Evolutionary conservation across 495 filamentous ascomycete species (phyloP), one percentile per base, ranked within the genome.

Genomic region (Aspergillus ellipticus): DNA sequence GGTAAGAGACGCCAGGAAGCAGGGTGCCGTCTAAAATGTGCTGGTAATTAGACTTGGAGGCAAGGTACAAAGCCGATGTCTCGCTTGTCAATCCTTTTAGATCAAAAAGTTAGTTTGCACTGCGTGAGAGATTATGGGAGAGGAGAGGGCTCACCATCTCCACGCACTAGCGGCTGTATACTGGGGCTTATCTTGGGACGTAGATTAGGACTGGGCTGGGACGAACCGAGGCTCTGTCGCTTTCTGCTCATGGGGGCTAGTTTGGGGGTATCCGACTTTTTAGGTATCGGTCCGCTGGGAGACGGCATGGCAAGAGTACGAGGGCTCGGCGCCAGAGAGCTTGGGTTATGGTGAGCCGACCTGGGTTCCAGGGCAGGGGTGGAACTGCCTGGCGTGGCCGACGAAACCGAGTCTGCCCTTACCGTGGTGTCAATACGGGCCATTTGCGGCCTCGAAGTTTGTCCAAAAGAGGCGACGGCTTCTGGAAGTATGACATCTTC

Each of bases 21-120:
- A 88, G 84, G 39, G 87, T 97, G 42, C 94, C 94, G 66, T 97
- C 93, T 24, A 98, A 73, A 51, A 98, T 94, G 64, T 96, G 94
- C 67, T 98, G 94, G 65, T 98, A 98, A 67, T 98, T 98, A 17
- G 92, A 96, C 66, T 97, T 97, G 29, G 88, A 89, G 10, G 93
- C 90, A 20, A 98, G 78, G 43, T 97, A 81, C 21, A 93, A 83
- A 15, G 93, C 92, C 15, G 92, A 89, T 1, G 88, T 83, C 59
- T 95, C 82, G 47, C 79, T 69, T n/a, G 81, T 73, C 41, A 86
- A 65, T 37, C 73, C 76, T 76, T 58, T 46, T 66, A 49, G 3
- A 37, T n/a, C 56, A 35, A 26, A 24, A n/a, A 60, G 47, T 46
- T 52, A 35, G 46, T 55, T 56, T 59, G 50, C 56, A 58, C n/a